Evolutionary conservation across 169 alveolate species (phyloP), one percentile per base, ranked within the genome.

Genomic region (Plasmodium relictum): DNA sequence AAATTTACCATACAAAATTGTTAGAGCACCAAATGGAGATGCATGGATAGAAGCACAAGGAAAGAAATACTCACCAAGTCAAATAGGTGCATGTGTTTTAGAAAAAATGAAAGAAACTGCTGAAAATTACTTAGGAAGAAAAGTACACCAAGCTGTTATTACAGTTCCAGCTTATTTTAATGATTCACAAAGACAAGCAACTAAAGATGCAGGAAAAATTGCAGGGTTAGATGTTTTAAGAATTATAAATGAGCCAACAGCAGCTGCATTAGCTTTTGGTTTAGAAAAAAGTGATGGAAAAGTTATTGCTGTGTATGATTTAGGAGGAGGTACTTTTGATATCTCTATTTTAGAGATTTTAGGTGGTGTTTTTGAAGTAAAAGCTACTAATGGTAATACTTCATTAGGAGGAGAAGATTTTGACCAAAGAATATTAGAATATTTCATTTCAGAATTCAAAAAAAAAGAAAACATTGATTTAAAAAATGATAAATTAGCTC

Each of bases 251-350:
- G 99, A 99, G 94, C 99, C 99, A 26, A 98, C 99, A 1, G 99
- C 99, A 22, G 99, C 99, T 48, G 99, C 99, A 0, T 93, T 98
- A 88, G 99, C 99, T 12, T 98, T 97, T 93, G 99, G 99, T 39
- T 94, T 98, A 86, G 99, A 99, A 76, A 98, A 98, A 95, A 97
- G 95, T 63, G 99, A 97, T 70, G 98, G 98, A 58, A 95, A 95
- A 93, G 96, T 98, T 24, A 95, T 96, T 58, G 97, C 98, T 50
- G 98, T 97, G 14, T 96, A 95, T 91, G 97, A 98, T 94, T 85
- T 98, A 97, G 97, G 99, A 93, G 96, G 99, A 89, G 99, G 99
- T 54, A 98, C 99, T 58, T 98, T 98, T 94, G 99, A 99, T 94
- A 97, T 99, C 48, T 98, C 99, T 16, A 96, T 99, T 59, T 96